These are phyloP conservation scores for Pichia phayaonensis DNA, from an alignment of 805 yeast genomes.

Conservation along the genomic window DNA sequence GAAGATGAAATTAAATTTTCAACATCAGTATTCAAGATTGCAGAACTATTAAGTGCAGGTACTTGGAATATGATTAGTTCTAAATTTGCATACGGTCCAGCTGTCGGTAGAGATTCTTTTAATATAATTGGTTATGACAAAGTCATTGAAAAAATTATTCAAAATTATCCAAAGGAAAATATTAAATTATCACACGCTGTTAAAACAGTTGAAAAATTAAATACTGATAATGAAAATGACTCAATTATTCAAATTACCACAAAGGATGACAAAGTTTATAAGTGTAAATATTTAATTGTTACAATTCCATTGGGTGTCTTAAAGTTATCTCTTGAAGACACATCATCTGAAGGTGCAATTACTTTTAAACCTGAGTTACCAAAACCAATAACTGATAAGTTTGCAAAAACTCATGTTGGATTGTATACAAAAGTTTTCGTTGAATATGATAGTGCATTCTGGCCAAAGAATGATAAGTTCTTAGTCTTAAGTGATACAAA, in stretches of 20 bases:
- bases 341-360: conserved; percentile 22
- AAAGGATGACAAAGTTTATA: conserved; percentile 13
- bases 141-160: conserved; percentile 23
- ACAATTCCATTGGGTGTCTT: conserved; percentile 44
- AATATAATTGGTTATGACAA: conserved; percentile 21
- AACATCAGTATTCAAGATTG: conserved; percentile 22
- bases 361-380: conserved; percentile 33
- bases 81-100: conserved; percentile 19
- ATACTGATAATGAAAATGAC: conserved; percentile 1
- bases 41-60: conserved; percentile 25
- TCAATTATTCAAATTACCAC: conserved; percentile 15
- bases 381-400: conserved; percentile 18
- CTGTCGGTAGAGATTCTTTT: conserved; percentile 29
- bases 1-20: conserved; percentile 23
- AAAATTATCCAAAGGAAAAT: conserved; percentile 18
- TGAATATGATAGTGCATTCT: conserved; percentile 37
- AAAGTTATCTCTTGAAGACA: conserved; percentile 24
- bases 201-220: conserved; percentile 22
- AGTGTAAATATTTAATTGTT: conserved; percentile 34
- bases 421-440: conserved; percentile 38
- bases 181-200: conserved; percentile 19
- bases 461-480: conserved; percentile 33
- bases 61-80: conserved; percentile 27
- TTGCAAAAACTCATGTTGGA: conserved; percentile 29
- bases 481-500: conserved; percentile 24